These are phyloP conservation scores for Penicillium sp. DNA, from an alignment of 2,329 filamentous ascomycete species.

Conservation along the genomic window DNA sequence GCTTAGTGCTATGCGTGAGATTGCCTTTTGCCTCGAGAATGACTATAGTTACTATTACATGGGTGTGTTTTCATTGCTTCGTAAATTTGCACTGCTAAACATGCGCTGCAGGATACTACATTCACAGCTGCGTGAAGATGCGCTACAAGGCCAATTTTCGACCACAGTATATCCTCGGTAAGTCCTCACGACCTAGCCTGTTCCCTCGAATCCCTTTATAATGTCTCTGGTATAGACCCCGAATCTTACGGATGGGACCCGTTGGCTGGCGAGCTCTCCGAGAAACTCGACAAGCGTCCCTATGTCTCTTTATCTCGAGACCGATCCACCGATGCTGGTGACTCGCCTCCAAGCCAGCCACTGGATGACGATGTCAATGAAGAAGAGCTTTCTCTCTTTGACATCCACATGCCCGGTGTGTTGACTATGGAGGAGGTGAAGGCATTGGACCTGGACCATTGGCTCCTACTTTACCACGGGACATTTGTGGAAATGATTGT, in stretches of 20 bases:
- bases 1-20: conserved; percentile 58
- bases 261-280: conserved; percentile 40
- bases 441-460: conserved; percentile 42
- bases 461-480: conserved; percentile 41
- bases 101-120: conserved; percentile 52
- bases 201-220: neutral
- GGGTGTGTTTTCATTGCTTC: conserved; percentile 38
- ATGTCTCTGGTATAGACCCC: conserved; percentile 37
- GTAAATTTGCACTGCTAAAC: neutral
- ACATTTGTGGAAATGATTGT: conserved; percentile 44
- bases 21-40: conserved; percentile 52
- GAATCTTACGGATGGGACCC: conserved; percentile 45
- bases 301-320: conserved; percentile 47
- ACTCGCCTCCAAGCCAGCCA: conserved; percentile 1
- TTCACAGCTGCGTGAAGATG: conserved; percentile 54
- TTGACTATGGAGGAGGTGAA: conserved; percentile 42
- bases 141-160: conserved; percentile 47
- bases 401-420: conserved; percentile 45
- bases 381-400: conserved; percentile 44
- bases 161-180: conserved; percentile 49
- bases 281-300: conserved; percentile 40
- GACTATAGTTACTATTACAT: conserved; percentile 61
- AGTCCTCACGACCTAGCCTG: conserved; percentile 9
- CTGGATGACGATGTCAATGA: conserved; percentile 30
- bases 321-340: conserved; percentile 16